phyloP scores from a whole-genome alignment of 176 grass and related monocot genomes.

The Eragrostis nindensis region DNA sequence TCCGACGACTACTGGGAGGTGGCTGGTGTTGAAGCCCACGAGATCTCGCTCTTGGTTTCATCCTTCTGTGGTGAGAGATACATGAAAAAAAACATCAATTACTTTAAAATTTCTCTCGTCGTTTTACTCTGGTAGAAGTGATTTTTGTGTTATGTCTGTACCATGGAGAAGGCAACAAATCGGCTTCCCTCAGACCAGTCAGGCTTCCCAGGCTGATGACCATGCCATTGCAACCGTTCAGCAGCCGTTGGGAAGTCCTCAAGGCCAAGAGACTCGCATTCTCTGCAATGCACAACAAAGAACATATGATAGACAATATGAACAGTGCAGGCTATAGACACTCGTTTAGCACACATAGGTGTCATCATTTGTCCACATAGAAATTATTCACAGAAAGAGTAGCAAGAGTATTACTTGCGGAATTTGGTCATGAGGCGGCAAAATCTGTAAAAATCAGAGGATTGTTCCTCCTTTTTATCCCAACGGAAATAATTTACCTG shows the following conservation, averaged over 20 bases:
- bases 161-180: conserved; percentile 88
- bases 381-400: conserved; percentile 17
- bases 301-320: not conserved
- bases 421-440: conserved; percentile 78
- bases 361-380: not conserved
- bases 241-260: conserved; percentile 76
- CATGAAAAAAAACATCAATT: not conserved
- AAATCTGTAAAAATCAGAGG: conserved; percentile 71
- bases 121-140: not conserved
- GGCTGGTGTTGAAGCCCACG: conserved; percentile 90
- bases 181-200: conserved; percentile 83
- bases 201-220: conserved; percentile 64
- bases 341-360: not conserved
- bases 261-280: conserved; percentile 74
- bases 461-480: conserved; percentile 78
- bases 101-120: not conserved
- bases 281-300: conserved; percentile 52
- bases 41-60: conserved; percentile 67
- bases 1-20: conserved; percentile 50
- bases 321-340: not conserved
- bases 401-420: conserved; percentile 54
- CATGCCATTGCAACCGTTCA: conserved; percentile 76
- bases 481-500: conserved; percentile 95
- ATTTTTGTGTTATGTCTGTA: conserved; percentile 23
- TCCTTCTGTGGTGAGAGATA: conserved; percentile 54